Base-by-base conservation (phyloP, 495 filamentous ascomycete species). In the Friedmanniomyces simplex region DNA sequence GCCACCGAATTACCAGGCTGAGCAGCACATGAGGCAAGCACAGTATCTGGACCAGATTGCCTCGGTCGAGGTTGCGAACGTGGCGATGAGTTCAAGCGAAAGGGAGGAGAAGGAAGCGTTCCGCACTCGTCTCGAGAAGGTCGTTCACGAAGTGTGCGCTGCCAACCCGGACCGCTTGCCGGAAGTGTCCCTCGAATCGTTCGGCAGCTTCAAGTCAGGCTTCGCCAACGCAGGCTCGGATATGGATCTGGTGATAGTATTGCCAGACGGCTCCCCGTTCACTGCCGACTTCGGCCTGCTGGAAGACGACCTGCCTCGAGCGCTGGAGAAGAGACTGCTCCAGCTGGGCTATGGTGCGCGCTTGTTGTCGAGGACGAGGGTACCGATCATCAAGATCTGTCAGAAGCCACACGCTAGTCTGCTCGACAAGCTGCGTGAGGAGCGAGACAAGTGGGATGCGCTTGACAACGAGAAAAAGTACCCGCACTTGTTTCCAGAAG, bases 311-410 rank as follows among this genome's bases (percentile, higher is more conserved):
- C 65, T 75, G 36, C 84, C 85, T 20, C 74, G 84, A 37, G 57
- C 86, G 16, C 62, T 91, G 11, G 85, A 88, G 64, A 84, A 79
- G 61, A 74, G 74, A 1, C 73, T 93, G n/a, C 73, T 89, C n/a
- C 75, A 86, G 3, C 62, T 74, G 32, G 86, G 84, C 0, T 81
- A 81, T 56, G 85, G 85, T 39, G 86, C 83, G 21, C 75, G 84
- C 0, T 69, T 91, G 8, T 76, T 91, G 8, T 82, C 84, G 21
- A 77, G 75, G 36, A 89, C 89, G 8, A 77, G 87, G 59, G 82
- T 90, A 28, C 89, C 89, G 22, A 91, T 93, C 55, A 82, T 94
- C 64, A 88, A 89, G 61, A 71, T 94, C 30, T 89, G 85, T 69
- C 78, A 89, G 65, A 79, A 76, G 55, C 86, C 86, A 5, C 73